Evolutionary conservation across 495 filamentous ascomycete genomes (phyloP).

Genomic region (Neurospora cerealis): DNA sequence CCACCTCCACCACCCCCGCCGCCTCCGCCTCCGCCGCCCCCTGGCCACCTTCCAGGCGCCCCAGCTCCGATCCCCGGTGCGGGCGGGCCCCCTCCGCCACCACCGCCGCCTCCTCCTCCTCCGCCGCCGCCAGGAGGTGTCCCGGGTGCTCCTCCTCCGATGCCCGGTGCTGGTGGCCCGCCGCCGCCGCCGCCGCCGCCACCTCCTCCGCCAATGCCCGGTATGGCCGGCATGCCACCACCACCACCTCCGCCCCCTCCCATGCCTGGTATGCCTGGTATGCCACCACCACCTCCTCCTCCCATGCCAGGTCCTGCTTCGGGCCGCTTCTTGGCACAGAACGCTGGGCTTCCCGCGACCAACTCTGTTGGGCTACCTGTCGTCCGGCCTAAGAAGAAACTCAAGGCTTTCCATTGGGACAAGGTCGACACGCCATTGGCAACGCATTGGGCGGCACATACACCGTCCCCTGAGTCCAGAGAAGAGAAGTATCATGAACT

Average conservation of each 20-base stretch:
- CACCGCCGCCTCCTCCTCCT: slow-evolving; percentile 24
- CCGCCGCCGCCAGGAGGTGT: slow-evolving; percentile 36
- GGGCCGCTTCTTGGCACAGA: slow-evolving; percentile 45
- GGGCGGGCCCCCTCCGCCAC: slow-evolving; percentile 22
- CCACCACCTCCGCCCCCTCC: slow-evolving; percentile 44
- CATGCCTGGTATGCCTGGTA: slow-evolving; percentile 27
- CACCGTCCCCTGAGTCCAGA: slow-evolving; percentile 68
- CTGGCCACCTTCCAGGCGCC: slow-evolving; percentile 20
- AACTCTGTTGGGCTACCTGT: slow-evolving; percentile 51
- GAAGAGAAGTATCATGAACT: slow-evolving; percentile 94
- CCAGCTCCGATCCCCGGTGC: slow-evolving; percentile 3
- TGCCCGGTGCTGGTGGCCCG: slow-evolving; percentile 38
- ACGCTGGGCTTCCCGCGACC: slow-evolving; percentile 20
- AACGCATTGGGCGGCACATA: slow-evolving; percentile 88
- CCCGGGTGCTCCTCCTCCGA: slow-evolving; percentile 20
- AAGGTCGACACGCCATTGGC: slow-evolving; percentile 91
- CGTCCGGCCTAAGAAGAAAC: slow-evolving; percentile 93
- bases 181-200: slow-evolving; percentile 30
- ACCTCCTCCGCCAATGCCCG: slow-evolving; percentile 43
- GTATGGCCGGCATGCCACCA: slow-evolving; percentile 39
- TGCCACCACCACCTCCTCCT: not conserved
- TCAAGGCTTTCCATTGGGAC: slow-evolving; percentile 98
- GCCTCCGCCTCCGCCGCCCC: slow-evolving; percentile 24
- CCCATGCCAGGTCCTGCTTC: slow-evolving; percentile 17
- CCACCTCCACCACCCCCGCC: slow-evolving; percentile 41